These are phyloP conservation scores for Blastobotrys aristatus DNA, from an alignment of 1,139 yeast species.

Conservation along the genomic window DNA sequence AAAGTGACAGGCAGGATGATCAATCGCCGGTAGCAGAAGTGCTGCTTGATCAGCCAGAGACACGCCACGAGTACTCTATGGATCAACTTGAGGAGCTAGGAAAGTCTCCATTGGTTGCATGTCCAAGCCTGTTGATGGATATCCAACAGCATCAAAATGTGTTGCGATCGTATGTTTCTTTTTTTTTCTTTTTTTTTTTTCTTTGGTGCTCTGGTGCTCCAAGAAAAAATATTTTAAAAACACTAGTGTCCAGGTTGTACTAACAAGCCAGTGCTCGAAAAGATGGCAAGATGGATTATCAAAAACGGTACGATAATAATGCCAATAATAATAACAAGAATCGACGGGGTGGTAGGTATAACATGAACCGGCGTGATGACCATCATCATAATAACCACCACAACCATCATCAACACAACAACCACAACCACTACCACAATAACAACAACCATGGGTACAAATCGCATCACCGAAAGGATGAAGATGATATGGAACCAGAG, in stretches of 20 bases:
- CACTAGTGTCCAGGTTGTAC: background rate
- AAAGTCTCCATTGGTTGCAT: conserved; percentile 22
- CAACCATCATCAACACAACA: conserved; percentile 2
- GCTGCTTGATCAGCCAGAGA: background rate
- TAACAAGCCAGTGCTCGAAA: background rate
- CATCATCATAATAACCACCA: conserved; percentile 5
- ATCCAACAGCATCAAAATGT: conserved; percentile 6
- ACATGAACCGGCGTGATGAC: conserved; percentile 10
- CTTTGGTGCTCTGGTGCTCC: too few relatives aligned
- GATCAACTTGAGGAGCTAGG: conserved; percentile 17
- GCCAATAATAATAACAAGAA: conserved; percentile 1
- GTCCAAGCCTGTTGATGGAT: conserved; percentile 16
- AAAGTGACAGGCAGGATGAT: too few relatives aligned
- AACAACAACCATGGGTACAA: conserved; percentile 2
- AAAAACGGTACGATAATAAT: conserved; percentile 3
- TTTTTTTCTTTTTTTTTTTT: background rate
- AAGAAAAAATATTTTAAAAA: too few relatives aligned
- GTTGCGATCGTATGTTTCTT: conserved; percentile 4
- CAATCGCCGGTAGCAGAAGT: background rate
- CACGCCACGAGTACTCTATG: background rate
- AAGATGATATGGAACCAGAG: conserved; percentile 15
- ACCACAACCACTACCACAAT: conserved; percentile 1
- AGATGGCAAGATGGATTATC: background rate
- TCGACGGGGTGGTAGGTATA: background rate
- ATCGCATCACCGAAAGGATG: background rate